Percentiles rank a stretch among this genome's conserved stretches.
Conservation (phyloP, 371 early-diverging fungal genomes). For the Mortierella sp. region DNA sequence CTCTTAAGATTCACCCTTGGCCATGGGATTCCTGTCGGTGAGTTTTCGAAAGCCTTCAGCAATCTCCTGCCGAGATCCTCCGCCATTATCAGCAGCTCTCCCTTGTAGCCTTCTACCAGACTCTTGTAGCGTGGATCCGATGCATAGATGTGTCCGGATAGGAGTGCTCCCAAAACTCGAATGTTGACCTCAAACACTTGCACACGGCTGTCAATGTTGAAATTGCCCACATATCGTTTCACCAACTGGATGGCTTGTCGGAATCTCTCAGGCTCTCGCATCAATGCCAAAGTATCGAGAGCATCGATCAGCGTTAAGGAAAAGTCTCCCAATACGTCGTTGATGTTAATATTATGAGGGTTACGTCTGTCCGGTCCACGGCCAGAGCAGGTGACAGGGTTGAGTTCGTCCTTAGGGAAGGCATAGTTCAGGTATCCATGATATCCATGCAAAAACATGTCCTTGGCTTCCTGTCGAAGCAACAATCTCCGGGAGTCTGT, state of each 20-base stretch:
- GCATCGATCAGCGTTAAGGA: slow-evolving; percentile 92
- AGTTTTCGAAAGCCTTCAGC: slow-evolving; percentile 87
- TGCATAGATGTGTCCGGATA: slow-evolving; percentile 92
- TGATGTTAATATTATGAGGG: slow-evolving; percentile 72
- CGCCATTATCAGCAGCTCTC: slow-evolving; percentile 83
- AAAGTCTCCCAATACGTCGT: slow-evolving; percentile 94
- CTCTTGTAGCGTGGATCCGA: slow-evolving; percentile 65
- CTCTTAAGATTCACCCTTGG: slow-evolving; percentile 85
- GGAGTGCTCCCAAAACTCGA: slow-evolving; percentile 88
- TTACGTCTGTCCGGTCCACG: slow-evolving; percentile 79
- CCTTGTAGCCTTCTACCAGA: slow-evolving; percentile 69
- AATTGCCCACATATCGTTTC: slow-evolving; percentile 69
- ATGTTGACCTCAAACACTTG: slow-evolving; percentile 97
- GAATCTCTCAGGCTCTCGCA: slow-evolving; percentile 75
- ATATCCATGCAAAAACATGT: slow-evolving; percentile 92
- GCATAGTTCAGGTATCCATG: slow-evolving; percentile 86
- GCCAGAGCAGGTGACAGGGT: slow-evolving; percentile 87
- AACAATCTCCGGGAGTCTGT: slow-evolving; percentile 33
- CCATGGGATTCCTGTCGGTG: slow-evolving; percentile 89
- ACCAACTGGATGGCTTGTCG: slow-evolving; percentile 76
- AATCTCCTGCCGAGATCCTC: slow-evolving; percentile 87
- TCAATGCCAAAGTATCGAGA: slow-evolving; percentile 87
- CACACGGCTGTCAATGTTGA: slow-evolving; percentile 87
- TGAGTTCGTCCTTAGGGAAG: slow-evolving; percentile 93
- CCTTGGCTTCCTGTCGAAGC: slow-evolving; percentile 59